Percentiles rank a stretch among this genome's conserved stretches.
Evolutionary conservation across 2,329 filamentous ascomycete genomes (phyloP).

Genomic region (Dryadomyces quercus-mongolicae): DNA sequence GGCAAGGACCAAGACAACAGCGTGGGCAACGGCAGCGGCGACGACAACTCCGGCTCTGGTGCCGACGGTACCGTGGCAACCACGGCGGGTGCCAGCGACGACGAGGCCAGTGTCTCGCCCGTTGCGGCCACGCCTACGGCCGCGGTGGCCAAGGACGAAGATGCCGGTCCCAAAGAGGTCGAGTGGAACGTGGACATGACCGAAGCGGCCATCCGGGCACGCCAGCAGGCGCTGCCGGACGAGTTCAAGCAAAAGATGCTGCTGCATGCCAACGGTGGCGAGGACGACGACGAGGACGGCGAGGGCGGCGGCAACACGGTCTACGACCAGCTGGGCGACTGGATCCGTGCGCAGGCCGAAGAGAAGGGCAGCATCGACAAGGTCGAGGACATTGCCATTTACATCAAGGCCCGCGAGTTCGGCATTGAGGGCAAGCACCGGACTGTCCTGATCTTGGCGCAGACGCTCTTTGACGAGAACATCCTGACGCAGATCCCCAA

Average conservation of each 20-base stretch:
- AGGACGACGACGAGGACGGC: constrained; percentile 71
- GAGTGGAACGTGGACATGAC: constrained; percentile 97
- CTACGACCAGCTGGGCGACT: constrained; percentile 87
- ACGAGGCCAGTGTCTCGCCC: constrained; percentile 36
- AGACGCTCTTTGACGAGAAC: constrained; percentile 86
- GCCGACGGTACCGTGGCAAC: constrained; percentile 45
- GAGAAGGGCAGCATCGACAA: constrained; percentile 64
- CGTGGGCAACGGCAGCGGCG: constrained; percentile 61
- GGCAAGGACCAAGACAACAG: constrained; percentile 41
- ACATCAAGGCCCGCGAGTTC: constrained; percentile 91
- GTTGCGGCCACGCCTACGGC: constrained; percentile 35
- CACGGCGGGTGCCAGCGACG: constrained; percentile 30
- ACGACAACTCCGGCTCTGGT: constrained; percentile 60
- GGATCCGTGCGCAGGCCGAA: constrained; percentile 67
- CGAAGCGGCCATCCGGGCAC: constrained; percentile 86
- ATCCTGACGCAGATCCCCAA: constrained; percentile 77
- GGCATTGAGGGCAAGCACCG: constrained; percentile 92
- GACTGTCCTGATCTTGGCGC: constrained; percentile 80
- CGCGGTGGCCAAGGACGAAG: constrained; percentile 35
- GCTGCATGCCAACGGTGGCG: constrained; percentile 50
- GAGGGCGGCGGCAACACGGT: constrained; percentile 61
- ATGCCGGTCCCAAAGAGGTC: constrained; percentile 58
- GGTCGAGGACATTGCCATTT: constrained; percentile 81
- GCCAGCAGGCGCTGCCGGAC: constrained; percentile 81
- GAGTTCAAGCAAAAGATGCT: constrained; percentile 90